Evolutionary conservation across 306 rosid species (phyloP).

Genomic region (Lupinus albus): DNA sequence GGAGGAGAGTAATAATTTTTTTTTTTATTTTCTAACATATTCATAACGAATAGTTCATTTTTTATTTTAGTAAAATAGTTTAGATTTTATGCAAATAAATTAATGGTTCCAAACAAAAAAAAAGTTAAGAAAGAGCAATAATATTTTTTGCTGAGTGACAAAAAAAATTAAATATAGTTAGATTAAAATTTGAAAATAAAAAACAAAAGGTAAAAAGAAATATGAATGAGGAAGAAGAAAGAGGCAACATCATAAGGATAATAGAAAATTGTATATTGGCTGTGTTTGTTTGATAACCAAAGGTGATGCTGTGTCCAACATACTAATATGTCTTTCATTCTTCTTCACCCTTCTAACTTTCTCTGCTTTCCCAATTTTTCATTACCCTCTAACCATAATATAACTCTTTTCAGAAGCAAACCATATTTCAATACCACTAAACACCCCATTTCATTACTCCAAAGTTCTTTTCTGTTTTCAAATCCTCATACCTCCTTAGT

Average conservation of each 20-base stretch:
- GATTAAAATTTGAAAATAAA: no score
- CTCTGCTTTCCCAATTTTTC: slow-evolving; percentile 41
- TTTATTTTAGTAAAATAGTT: no score
- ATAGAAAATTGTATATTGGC: slow-evolving; percentile 19
- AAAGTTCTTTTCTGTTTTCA: slow-evolving; percentile 33
- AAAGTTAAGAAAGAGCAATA: background rate
- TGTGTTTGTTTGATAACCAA: slow-evolving; percentile 35
- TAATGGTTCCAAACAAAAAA: no score
- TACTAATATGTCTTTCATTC: slow-evolving; percentile 57
- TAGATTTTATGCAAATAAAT: no score
- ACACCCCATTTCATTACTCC: slow-evolving; percentile 29
- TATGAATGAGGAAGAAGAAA: background rate
- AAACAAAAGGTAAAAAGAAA: background rate
- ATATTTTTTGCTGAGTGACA: background rate
- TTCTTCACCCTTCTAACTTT: slow-evolving; percentile 58
- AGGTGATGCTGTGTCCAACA: slow-evolving; percentile 56
- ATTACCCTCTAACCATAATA: slow-evolving; percentile 15
- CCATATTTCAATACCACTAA: slow-evolving; percentile 21
- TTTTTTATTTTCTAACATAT: background rate
- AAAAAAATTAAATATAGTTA: background rate
- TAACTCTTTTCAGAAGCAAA: slow-evolving; percentile 32
- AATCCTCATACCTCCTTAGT: slow-evolving; percentile 37
- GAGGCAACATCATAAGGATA: slow-evolving; percentile 44
- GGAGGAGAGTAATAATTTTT: no score
- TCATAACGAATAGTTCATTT: no score